phyloP scores from a whole-genome alignment of 176 grass and related monocot genomes.

The barley (Hordeum vulgare) region DNA sequence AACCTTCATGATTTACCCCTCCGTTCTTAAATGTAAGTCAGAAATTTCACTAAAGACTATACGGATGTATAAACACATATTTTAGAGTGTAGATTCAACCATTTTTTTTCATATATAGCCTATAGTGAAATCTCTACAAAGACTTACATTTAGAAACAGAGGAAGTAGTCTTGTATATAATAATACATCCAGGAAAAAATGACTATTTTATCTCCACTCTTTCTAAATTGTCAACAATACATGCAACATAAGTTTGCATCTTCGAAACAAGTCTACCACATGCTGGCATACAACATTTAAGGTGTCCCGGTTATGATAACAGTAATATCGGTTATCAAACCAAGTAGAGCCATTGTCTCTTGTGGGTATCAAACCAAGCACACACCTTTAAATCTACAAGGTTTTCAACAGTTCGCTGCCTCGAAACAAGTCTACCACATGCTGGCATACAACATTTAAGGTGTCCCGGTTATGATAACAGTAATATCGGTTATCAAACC shows the following conservation, averaged over 20 bases:
- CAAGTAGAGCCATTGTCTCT: neutral
- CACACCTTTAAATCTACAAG: slow-evolving; percentile 32
- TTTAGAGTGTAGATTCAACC: too few species aligned
- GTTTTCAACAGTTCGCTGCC: slow-evolving; percentile 48
- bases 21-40: too few species aligned
- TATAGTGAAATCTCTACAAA: too few species aligned
- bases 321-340: neutral
- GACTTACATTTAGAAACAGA: too few species aligned
- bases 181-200: neutral
- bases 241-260: neutral
- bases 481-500: neutral
- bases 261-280: neutral
- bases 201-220: neutral
- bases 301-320: neutral
- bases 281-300: neutral
- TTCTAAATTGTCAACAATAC: neutral
- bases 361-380: neutral
- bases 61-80: too few species aligned
- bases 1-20: too few species aligned
- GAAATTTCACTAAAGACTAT: too few species aligned
- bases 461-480: neutral
- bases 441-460: neutral
- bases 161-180: neutral
- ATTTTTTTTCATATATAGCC: too few species aligned
- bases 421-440: neutral